Evolutionary conservation across 2,329 filamentous ascomycete genomes (phyloP).

Genomic region (Tolypocladium tropicale): DNA sequence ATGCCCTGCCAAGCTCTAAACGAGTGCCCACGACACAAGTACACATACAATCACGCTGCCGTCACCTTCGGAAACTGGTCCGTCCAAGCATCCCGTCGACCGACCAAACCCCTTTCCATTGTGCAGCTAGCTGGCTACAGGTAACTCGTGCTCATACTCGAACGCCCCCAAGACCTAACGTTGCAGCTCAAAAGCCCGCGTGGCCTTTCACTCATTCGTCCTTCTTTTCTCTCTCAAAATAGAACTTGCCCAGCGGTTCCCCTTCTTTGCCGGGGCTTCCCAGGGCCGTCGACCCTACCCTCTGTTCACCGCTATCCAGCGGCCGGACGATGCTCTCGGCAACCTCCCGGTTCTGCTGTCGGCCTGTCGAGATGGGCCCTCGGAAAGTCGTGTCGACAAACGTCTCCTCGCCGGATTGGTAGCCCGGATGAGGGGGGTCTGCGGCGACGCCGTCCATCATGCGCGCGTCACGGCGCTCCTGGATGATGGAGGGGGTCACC

Average conservation of each 20-base stretch:
- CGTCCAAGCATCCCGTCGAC: neutral
- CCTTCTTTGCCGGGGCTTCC: constrained; percentile 33
- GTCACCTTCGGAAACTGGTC: too few species aligned
- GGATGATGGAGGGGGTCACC: constrained; percentile 33
- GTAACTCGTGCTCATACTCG: neutral
- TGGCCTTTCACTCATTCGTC: constrained; percentile 4
- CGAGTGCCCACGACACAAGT: neutral
- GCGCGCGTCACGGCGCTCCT: constrained; percentile 48
- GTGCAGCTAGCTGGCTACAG: too few species aligned
- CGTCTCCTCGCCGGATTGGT: constrained; percentile 38
- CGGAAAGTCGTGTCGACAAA: constrained; percentile 57
- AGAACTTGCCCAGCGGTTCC: constrained; percentile 45
- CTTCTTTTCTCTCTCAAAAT: constrained; percentile 42
- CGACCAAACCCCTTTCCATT: neutral
- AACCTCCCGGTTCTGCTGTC: constrained; percentile 33
- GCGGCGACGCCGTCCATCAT: constrained; percentile 57
- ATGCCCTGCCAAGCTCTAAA: neutral
- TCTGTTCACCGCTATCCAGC: constrained; percentile 40
- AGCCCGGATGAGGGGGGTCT: constrained; percentile 39
- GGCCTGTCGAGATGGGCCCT: constrained; percentile 38
- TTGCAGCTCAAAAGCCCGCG: neutral
- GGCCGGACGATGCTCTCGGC: constrained; percentile 55
- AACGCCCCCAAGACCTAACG: neutral
- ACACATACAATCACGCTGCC: neutral
- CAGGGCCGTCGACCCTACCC: constrained; percentile 25